These are phyloP conservation scores for Groenewaldozyma tartarivorans DNA, from an alignment of 805 yeast species.

Conservation along the genomic window DNA sequence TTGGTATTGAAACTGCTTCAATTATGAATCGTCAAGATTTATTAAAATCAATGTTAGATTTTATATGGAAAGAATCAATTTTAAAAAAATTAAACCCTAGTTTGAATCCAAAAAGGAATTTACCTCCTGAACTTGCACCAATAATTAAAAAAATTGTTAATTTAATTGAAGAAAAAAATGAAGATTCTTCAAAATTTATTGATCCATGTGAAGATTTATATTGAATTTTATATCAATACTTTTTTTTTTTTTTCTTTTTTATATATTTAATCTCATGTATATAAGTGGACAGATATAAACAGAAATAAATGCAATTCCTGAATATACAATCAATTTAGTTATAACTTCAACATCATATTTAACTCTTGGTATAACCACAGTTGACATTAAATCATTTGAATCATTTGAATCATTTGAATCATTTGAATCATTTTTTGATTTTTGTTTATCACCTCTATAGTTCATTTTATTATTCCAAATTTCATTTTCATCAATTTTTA, in stretches of 20 bases:
- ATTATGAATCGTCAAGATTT: neutral
- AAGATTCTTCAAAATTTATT: no score
- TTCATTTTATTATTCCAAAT: neutral
- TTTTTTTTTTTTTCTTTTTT: neutral
- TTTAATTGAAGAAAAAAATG: no score
- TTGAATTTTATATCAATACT: no score
- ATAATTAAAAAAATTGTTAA: no score
- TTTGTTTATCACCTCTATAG: neutral
- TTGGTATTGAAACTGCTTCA: neutral
- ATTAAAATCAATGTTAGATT: no score
- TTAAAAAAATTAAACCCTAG: no score
- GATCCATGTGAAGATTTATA: neutral
- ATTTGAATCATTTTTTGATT: neutral
- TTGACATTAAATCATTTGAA: slow-evolving; percentile 4
- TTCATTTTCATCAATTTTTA: slow-evolving; percentile 2
- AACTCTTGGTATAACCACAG: slow-evolving; percentile 25
- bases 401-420: neutral
- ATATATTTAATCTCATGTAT: slow-evolving; percentile 7
- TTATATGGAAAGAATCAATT: no score
- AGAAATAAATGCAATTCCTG: slow-evolving; percentile 62
- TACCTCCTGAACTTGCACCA: no score
- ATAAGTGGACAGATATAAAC: slow-evolving; percentile 20
- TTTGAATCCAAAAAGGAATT: no score
- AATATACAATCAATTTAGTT: slow-evolving; percentile 69
- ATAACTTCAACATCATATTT: slow-evolving; percentile 69